phyloP scores from a whole-genome alignment of 2,329 filamentous ascomycete species.

The Fusarium clavum region DNA sequence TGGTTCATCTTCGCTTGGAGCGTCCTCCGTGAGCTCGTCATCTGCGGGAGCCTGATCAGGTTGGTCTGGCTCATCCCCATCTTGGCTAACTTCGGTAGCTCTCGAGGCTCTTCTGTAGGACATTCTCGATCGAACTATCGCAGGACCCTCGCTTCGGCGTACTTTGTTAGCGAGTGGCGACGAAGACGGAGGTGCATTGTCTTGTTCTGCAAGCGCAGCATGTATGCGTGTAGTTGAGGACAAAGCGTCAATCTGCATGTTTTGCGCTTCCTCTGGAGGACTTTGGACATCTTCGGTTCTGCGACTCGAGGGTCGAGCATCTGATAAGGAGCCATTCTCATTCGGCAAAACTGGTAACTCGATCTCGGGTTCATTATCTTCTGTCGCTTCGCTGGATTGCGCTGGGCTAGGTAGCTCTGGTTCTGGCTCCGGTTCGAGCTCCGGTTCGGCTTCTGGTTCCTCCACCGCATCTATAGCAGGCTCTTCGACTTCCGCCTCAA shows the following conservation, averaged over 20 bases:
- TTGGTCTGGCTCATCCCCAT: constrained; percentile 50
- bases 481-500: constrained; percentile 12
- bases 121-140: constrained; percentile 50
- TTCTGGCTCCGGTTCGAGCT: neutral
- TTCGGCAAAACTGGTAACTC: constrained; percentile 42
- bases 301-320: constrained; percentile 23
- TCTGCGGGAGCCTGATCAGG: constrained; percentile 15
- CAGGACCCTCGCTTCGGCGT: constrained; percentile 50
- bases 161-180: constrained; percentile 60
- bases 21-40: constrained; percentile 25
- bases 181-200: constrained; percentile 48
- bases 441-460: neutral
- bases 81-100: constrained; percentile 38
- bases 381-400: constrained; percentile 4
- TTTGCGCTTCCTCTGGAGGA: constrained; percentile 62
- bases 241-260: constrained; percentile 52
- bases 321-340: constrained; percentile 11
- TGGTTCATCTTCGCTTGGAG: constrained; percentile 1
- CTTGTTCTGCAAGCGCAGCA: constrained; percentile 51
- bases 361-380: constrained; percentile 25
- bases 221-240: constrained; percentile 59
- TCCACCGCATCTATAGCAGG: constrained; percentile 2
- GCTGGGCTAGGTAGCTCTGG: constrained; percentile 25
- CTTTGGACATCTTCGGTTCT: constrained; percentile 55
- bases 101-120: constrained; percentile 40